Evolutionary conservation across 176 grass and related monocot species (phyloP), one percentile per base, ranked within the genome.

Genomic region (Oryza nivara): DNA sequence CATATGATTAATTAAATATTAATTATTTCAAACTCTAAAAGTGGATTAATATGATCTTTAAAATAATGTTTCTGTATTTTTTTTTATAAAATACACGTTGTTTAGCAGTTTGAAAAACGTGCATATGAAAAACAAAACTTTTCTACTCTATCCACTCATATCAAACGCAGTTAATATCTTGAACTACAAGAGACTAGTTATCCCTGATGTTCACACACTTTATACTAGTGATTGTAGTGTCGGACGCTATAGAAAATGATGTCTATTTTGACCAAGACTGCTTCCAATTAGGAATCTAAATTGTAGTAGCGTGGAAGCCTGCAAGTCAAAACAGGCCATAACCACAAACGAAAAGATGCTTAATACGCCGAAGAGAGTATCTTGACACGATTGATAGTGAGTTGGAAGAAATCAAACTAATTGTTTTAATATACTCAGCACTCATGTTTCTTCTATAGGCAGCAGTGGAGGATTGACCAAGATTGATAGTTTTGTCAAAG

Each of bases 201-300:
- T 4, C 15, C 45, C 11, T 47, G 45, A 47, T 10, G 11, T 10
- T 52, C 14, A 16, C 49, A 52, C 49, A 52, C 16, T 46, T 46
- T 51, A 15, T 38, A 38, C 36, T 16, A 2, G 48, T 51, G 48
- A 52, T 6, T 15, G 3, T 47, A 12, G 45, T 13, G 11, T 47
- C 45, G 45, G 49, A 5, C 15, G 14, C 15, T 13, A 13, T 74
- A 51, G 46, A 43, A 30, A 80, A 44, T 0, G 51, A 38, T 16
- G 10, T 11, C 54, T 65, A 17, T 51, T 26, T 72, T 48, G 85
- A 81, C 85, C 78, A 66, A 60, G 79, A 82, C 65, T 36, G 73
- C 13, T 77, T 82, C 72, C 32, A 56, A 41, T 14, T 13, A 80
- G 70, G 77, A 74, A 80, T 58, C 69, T 6, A 70, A 11, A 17